Evolutionary conservation across 768 basidiomycete species (phyloP), one percentile per base, ranked within the genome.

Genomic region (Phaffia australis): DNA sequence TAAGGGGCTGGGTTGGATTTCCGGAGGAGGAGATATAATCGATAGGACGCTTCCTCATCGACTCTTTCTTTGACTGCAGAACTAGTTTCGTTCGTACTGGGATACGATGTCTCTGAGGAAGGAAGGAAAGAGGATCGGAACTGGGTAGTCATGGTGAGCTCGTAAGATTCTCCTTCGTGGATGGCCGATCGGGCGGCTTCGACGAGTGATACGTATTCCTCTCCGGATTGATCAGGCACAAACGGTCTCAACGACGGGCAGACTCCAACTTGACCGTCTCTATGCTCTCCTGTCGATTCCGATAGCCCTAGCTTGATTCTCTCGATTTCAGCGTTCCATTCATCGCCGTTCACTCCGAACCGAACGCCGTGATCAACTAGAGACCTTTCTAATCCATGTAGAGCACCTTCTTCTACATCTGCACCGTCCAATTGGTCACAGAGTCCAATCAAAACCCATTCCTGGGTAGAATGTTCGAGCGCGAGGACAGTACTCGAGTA

Each of bases 161-260:
- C 93, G 76, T 97, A 97, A 2, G 89, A 89, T 73, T 95, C 87
- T 3, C 93, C 93, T 35, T 85, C 80, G 67, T 81, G 86, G 49
- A 95, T 82, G 68, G 81, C 80, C 64, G 88, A 84, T 72, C 89
- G 84, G 16, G 88, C 87, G 62, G 79, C 73, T 23, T 82, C 77
- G 70, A 95, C 90, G 21, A 82, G 82, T 30, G 81, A 76, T 35
- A 86, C 82, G 76, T 97, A 95, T 1, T 69, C 65, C 3, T 66
- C 56, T 7, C 62, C 67, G 0, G 61, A 32, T 32, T 57, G 56
- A 23, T 69, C 62, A 9, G 67, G 63, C 1, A 46, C 42, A 63
- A 69, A 69, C 2, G 56, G 27, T 50, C 8, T 59, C 49, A 19
- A 35, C 19, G n/a, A 42, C 42, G 57, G 49, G 27, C 56, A 23